Percentiles rank a stretch among this genome's conserved stretches.
These are phyloP conservation scores for Sporopachydermia lactativora DNA, from an alignment of 805 yeast species.

Conservation along the genomic window DNA sequence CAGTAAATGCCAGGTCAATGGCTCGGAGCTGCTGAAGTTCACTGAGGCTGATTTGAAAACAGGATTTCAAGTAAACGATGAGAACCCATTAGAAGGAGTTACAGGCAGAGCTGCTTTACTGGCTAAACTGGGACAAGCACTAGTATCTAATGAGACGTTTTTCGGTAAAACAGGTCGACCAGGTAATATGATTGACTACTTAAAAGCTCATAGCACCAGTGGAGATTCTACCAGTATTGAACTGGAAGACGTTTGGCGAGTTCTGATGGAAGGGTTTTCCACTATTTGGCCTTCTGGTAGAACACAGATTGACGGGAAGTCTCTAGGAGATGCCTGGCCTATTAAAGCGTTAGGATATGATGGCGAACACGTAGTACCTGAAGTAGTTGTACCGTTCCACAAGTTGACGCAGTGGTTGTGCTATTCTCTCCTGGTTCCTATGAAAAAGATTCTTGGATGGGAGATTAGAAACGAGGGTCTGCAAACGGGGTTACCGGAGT, in stretches of 20 bases:
- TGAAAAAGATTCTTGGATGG: conserved; percentile 28
- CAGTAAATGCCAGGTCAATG: conserved; percentile 28
- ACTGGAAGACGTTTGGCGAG: conserved; percentile 36
- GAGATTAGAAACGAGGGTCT: conserved; percentile 24
- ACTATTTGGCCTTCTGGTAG: conserved; percentile 54
- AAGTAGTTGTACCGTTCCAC: conserved; percentile 43
- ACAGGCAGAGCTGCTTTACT: conserved; percentile 38
- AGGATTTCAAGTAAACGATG: conserved; percentile 34
- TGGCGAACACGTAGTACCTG: conserved; percentile 19
- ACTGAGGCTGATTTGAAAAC: conserved; percentile 21
- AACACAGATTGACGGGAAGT: conserved; percentile 31
- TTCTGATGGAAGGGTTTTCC: conserved; percentile 39
- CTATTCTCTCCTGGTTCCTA: conserved; percentile 42
- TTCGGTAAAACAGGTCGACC: conserved; percentile 36
- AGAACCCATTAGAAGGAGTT: conserved; percentile 38
- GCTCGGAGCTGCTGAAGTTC: conserved; percentile 23
- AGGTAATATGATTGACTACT: conserved; percentile 39
- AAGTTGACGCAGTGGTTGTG: conserved; percentile 57
- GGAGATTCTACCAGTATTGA: conserved; percentile 20
- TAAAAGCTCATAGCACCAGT: conserved; percentile 16
- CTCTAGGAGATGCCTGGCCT: conserved; percentile 52
- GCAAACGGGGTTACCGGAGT: conserved; percentile 47
- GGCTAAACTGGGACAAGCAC: conserved; percentile 33
- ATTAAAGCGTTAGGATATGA: neutral
- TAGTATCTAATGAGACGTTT: conserved; percentile 23